Evolutionary conservation across 2,329 filamentous ascomycete genomes (phyloP).

Genomic region (Verticillium zaregamsianum): DNA sequence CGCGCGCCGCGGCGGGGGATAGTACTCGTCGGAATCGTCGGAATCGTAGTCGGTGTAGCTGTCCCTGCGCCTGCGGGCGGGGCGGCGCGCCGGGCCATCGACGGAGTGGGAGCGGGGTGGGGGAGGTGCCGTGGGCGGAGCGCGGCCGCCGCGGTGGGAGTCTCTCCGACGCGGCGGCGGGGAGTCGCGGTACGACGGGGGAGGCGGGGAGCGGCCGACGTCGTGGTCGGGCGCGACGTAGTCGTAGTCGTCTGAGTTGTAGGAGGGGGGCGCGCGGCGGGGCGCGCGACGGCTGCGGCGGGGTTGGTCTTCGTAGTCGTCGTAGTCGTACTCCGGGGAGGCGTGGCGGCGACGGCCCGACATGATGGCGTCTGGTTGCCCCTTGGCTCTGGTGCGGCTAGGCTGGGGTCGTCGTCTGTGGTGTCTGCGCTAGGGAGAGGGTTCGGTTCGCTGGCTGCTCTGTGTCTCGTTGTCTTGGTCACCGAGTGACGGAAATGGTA

Average conservation of each 20-base stretch:
- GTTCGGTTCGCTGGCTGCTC: not conserved
- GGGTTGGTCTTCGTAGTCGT: conserved; percentile 1
- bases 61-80: not conserved
- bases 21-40: conserved; percentile 9
- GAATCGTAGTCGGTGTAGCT: conserved; percentile 2
- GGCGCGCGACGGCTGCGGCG: conserved; percentile 4
- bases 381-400: not conserved
- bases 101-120: conserved; percentile 1
- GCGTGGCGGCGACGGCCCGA: not conserved
- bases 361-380: not conserved
- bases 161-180: not conserved
- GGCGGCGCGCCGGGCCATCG: conserved; percentile 1
- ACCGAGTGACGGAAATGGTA: not conserved
- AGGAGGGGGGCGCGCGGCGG: not conserved
- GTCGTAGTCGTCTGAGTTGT: conserved; percentile 2
- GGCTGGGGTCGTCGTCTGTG: not conserved
- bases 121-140: not conserved
- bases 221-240: conserved; percentile 1
- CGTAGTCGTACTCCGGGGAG: conserved; percentile 4
- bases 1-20: not conserved
- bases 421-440: not conserved
- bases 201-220: not conserved
- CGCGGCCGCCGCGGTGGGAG: not conserved
- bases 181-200: not conserved
- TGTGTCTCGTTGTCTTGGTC: not conserved